A percentile compares a stretch with the other conserved stretches of the same genome.
phyloP scores from a whole-genome alignment of 495 filamentous ascomycete species.

The Penicillium manginii region DNA sequence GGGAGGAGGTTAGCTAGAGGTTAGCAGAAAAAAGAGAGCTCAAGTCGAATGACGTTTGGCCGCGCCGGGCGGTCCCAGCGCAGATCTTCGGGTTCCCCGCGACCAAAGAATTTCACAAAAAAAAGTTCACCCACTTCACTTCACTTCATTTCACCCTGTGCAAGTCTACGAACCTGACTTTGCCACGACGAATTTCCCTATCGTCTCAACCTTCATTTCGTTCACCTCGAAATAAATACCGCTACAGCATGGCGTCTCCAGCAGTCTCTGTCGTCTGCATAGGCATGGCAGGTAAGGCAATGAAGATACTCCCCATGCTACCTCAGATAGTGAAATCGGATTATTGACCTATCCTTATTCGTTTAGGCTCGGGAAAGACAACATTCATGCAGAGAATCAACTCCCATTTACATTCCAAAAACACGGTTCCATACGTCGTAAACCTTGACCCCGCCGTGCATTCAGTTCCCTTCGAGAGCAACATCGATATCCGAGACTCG shows the following conservation, averaged over 20 bases:
- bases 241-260: constrained; percentile 44
- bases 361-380: constrained; percentile 89
- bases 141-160: not conserved
- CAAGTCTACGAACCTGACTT: not conserved
- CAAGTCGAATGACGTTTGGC: constrained; percentile 41
- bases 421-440: constrained; percentile 83
- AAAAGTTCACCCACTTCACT: constrained; percentile 23
- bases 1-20: constrained; percentile 11
- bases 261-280: constrained; percentile 88
- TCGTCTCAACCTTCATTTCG: not conserved
- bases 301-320: constrained; percentile 3
- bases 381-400: constrained; percentile 99
- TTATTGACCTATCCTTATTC: constrained; percentile 3
- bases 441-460: constrained; percentile 97
- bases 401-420: constrained; percentile 78
- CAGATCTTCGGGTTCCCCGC: constrained; percentile 37
- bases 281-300: constrained; percentile 81
- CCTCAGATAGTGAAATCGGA: not conserved
- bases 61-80: constrained; percentile 38
- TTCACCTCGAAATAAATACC: not conserved
- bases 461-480: constrained; percentile 94
- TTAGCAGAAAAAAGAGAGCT: constrained; percentile 22
- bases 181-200: not conserved
- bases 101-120: constrained; percentile 39
- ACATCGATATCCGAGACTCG: constrained; percentile 98